These are phyloP conservation scores for Monosporascus sp. DNA, from an alignment of 2,329 filamentous ascomycete species.

Conservation along the genomic window DNA sequence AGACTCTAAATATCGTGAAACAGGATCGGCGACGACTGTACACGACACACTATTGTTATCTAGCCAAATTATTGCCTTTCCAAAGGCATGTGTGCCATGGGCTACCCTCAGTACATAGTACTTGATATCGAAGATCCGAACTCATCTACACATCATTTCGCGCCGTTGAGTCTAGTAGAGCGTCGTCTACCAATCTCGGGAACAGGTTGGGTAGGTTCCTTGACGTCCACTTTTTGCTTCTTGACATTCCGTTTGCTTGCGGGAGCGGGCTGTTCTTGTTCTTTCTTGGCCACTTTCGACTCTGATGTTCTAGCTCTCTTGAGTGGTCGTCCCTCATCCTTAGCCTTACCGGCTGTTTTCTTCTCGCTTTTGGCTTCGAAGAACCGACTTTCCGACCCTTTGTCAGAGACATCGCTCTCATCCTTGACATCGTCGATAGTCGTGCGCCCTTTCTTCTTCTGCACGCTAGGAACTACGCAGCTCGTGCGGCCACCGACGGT, in stretches of 20 bases:
- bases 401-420: conserved; percentile 6
- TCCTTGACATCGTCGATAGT: conserved; percentile 37
- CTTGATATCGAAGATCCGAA: background rate
- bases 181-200: conserved; percentile 18
- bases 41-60: background rate
- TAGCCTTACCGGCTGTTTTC: conserved; percentile 5
- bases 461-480: conserved; percentile 77
- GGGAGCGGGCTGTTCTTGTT: conserved; percentile 16
- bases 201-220: conserved; percentile 13
- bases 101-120: no score
- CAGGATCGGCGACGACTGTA: background rate
- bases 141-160: background rate
- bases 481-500: conserved; percentile 90
- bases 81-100: background rate
- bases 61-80: background rate
- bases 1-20: background rate
- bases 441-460: conserved; percentile 66
- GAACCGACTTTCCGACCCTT: conserved; percentile 16
- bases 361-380: conserved; percentile 12
- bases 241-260: background rate
- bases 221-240: conserved; percentile 6
- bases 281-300: conserved; percentile 13
- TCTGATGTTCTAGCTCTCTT: conserved; percentile 17
- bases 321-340: conserved; percentile 9
- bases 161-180: conserved; percentile 17